These are phyloP conservation scores for Diplodia mutila DNA, from an alignment of 2,329 filamentous ascomycete species.

Conservation along the genomic window DNA sequence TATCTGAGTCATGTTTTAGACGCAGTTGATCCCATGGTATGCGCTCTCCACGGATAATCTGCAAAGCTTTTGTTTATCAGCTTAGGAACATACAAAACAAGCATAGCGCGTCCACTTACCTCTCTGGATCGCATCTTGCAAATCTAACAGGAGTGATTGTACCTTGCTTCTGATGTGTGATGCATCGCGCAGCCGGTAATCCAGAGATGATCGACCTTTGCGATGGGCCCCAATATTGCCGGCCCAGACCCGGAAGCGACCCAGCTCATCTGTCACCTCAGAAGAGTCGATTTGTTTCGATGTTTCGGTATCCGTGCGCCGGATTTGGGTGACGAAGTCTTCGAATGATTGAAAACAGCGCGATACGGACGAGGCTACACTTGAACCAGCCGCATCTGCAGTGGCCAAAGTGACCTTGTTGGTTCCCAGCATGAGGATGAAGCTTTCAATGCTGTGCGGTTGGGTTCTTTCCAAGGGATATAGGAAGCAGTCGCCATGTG, in stretches of 20 bases:
- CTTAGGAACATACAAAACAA: background rate
- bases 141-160: background rate
- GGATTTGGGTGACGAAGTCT: background rate
- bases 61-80: conserved; percentile 14
- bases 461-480: background rate
- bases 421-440: background rate
- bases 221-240: conserved; percentile 42
- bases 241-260: conserved; percentile 40
- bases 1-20: conserved; percentile 28
- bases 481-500: background rate
- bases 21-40: conserved; percentile 32
- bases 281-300: conserved; percentile 26
- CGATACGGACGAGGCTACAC: background rate
- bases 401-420: background rate
- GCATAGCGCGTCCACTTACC: background rate
- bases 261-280: conserved; percentile 33
- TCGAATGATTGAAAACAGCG: background rate
- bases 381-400: background rate
- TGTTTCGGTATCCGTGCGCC: background rate
- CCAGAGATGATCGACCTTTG: conserved; percentile 37
- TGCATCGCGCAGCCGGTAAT: conserved; percentile 40
- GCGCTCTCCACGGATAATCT: conserved; percentile 29
- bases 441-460: background rate
- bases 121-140: background rate
- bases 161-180: conserved; percentile 33